Evolutionary conservation across 208 protist genomes (phyloP).

Genomic region (Wallacemonas sp.): DNA sequence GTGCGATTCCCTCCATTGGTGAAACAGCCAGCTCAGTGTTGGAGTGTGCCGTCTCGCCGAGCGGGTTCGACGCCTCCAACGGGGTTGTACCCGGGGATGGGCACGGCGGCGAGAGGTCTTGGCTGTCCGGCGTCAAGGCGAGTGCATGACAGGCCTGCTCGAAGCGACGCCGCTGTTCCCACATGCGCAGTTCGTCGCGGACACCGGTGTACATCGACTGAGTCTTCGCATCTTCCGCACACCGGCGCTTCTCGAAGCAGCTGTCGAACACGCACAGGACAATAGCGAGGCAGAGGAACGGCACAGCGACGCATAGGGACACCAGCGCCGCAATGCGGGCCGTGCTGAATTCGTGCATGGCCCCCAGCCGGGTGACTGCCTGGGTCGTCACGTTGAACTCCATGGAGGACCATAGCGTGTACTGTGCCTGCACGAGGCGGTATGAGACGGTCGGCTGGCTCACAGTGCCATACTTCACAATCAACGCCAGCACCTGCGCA

Average conservation of each 20-base stretch:
- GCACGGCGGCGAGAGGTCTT: neutral
- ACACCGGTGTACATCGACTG: neutral
- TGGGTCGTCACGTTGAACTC: neutral
- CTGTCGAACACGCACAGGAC: neutral
- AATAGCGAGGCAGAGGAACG: neutral
- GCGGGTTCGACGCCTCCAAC: neutral
- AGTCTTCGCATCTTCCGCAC: neutral
- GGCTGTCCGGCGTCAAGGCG: neutral
- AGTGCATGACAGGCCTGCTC: neutral
- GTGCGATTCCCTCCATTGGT: too few relatives aligned
- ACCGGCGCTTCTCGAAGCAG: neutral
- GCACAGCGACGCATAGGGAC: neutral
- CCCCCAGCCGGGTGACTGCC: neutral
- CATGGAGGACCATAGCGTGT: neutral
- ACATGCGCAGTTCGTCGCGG: neutral
- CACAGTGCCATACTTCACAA: neutral
- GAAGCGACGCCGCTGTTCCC: neutral
- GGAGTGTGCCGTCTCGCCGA: neutral
- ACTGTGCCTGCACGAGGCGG: neutral
- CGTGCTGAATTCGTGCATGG: neutral
- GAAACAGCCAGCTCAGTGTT: too few relatives aligned
- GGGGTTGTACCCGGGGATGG: neutral
- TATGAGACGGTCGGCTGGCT: neutral
- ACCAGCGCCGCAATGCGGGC: neutral
- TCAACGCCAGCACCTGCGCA: neutral